Evolutionary conservation across 1,284 basidiomycete species (phyloP), one percentile per base, ranked within the genome.

Genomic region (Meira miltonrushii): DNA sequence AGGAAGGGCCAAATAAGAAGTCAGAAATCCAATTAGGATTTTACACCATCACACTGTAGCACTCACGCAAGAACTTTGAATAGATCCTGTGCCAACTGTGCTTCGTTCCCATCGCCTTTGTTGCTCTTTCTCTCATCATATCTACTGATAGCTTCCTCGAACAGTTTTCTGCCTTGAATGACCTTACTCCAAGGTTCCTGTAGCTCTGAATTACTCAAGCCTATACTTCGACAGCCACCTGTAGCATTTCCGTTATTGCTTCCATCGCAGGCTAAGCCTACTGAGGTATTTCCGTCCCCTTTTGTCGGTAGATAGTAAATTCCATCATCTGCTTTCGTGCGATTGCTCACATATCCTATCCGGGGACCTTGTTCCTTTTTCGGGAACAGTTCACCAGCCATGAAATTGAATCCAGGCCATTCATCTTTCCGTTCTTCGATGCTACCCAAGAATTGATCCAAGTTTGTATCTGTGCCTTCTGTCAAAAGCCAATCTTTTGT

Each of bases 321-420:
- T 33, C 28, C 28, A 2, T 48, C 46, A 19, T 48, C 25, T 5
- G 8, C 23, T 17, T 23, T 23, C 5, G 17, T 48, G 7, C 62
- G 66, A 10, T 58, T 54, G 10, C 50, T 21, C 1, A 57, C 62
- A 0, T 67, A 57, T n/a, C 46, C 46, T 19, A 48, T 48, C 23
- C 46, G 13, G 5, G 46, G 17, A 0, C 15, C n/a, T 1, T 56
- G 53, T 6, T 61, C 9, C 0, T 17, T 44, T 25, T 9, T 44
- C 9, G 23, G 17, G 8, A 25, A 17, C 9, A 25, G 8, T 44
- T 52, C 13, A 0, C 71, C 71, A 2, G 71, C 47, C 13, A 74
- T 39, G 9, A 74, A 49, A 48, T 72, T 74, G 55, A 74, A 74
- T 1, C 72, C 72, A 0, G 71, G 64, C 33, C 67, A 71, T 12